phyloP scores from a whole-genome alignment of 257 asterid species.

The Voacanga thouarsii region DNA sequence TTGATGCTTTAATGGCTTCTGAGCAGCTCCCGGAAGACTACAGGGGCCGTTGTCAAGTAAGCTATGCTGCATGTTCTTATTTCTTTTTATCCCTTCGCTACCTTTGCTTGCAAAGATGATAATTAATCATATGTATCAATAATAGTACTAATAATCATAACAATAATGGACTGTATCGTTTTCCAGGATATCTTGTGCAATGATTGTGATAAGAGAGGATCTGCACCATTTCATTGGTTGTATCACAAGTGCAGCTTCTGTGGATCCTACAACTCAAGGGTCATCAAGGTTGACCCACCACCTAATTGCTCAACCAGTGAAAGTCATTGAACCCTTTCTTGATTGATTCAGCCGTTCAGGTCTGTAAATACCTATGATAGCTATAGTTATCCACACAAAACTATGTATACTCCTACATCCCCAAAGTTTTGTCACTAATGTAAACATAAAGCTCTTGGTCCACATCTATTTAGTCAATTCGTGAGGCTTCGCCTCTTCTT shows the following conservation, averaged over 20 bases:
- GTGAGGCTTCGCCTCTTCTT: neutral
- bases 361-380: neutral
- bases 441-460: neutral
- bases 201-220: conserved; percentile 77
- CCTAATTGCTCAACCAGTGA: conserved; percentile 42
- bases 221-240: conserved; percentile 89
- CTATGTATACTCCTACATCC: neutral
- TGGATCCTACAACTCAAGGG: conserved; percentile 87
- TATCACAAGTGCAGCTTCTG: conserved; percentile 86
- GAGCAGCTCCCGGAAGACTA: conserved; percentile 93
- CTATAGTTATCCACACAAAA: neutral
- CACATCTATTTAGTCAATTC: neutral
- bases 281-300: conserved; percentile 68
- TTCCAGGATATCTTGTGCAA: conserved; percentile 82
- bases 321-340: conserved; percentile 6
- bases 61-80: neutral
- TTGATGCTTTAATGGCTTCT: conserved; percentile 89
- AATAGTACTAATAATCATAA: neutral
- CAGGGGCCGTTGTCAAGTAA: conserved; percentile 76
- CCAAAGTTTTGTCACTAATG: neutral
- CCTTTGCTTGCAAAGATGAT: neutral
- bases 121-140: neutral
- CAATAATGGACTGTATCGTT: neutral
- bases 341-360: neutral
- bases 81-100: neutral